Percentiles rank a stretch among this genome's conserved stretches.
Evolutionary conservation across 2,329 filamentous ascomycete genomes (phyloP).

Genomic region (Xylaria sp.): DNA sequence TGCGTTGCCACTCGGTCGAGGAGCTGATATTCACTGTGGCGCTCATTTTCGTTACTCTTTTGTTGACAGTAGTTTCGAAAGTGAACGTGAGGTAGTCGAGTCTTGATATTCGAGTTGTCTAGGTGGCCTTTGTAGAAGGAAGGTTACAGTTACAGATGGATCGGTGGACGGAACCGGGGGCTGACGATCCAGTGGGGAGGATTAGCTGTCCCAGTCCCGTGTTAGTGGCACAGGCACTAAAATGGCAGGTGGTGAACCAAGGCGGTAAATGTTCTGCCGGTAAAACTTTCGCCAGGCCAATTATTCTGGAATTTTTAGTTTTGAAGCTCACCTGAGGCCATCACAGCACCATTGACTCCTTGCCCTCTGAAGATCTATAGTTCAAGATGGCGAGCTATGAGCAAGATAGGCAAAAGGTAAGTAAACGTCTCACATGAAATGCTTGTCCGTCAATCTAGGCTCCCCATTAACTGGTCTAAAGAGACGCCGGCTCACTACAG

Average conservation of each 20-base stretch:
- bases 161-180: not conserved
- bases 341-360: not conserved
- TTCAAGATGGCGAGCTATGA: conserved; percentile 32
- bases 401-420: conserved; percentile 35
- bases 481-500: conserved; percentile 55
- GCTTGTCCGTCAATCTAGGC: not conserved
- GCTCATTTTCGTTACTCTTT: conserved; percentile 40
- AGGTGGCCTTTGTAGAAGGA: not conserved
- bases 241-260: conserved; percentile 22
- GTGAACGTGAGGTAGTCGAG: conserved; percentile 4
- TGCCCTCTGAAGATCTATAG: not conserved
- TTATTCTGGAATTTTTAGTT: conserved; percentile 17
- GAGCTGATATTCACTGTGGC: conserved; percentile 63
- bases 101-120: not conserved
- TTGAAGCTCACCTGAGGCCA: conserved; percentile 8
- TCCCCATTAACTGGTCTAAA: conserved; percentile 33
- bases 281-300: conserved; percentile 18
- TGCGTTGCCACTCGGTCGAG: conserved; percentile 68
- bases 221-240: conserved; percentile 12
- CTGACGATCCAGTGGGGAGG: not conserved
- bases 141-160: not conserved
- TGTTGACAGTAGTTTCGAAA: conserved; percentile 4
- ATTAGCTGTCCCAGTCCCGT: not conserved
- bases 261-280: conserved; percentile 34
- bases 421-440: not conserved